Conservation (phyloP, 345 rosid genomes). For the Lenwebbia sp. region DNA sequence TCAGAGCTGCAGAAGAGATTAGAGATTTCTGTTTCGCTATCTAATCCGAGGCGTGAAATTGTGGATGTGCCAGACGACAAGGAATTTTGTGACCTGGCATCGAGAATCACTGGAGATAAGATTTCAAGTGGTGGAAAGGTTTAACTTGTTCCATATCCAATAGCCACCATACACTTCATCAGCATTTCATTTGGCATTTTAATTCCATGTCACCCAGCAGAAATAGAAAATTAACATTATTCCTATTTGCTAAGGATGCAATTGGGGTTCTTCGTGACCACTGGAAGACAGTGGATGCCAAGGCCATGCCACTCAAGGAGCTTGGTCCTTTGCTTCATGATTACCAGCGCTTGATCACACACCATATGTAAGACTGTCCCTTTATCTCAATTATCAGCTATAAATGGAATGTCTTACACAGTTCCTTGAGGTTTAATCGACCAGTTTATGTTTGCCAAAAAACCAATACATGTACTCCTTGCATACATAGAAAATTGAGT, state of each 20-base stretch:
- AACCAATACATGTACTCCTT: neutral
- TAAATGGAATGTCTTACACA: neutral
- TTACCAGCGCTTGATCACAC: constrained; percentile 62
- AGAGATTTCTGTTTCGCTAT: constrained; percentile 39
- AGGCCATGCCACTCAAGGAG: constrained; percentile 54
- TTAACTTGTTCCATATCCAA: constrained; percentile 5
- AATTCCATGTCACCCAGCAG: neutral
- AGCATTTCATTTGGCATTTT: neutral
- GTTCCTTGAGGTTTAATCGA: neutral
- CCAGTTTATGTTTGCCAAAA: neutral
- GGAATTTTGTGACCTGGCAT: constrained; percentile 67
- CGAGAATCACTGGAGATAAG: constrained; percentile 32
- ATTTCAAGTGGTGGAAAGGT: constrained; percentile 32
- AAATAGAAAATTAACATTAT: neutral
- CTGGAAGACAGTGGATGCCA: constrained; percentile 57
- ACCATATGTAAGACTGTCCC: constrained; percentile 40
- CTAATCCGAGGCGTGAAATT: constrained; percentile 30
- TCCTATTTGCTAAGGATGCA: constrained; percentile 24
- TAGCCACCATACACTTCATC: neutral
- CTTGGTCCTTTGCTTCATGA: constrained; percentile 82
- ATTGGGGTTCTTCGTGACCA: constrained; percentile 61
- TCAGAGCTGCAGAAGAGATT: constrained; percentile 54
- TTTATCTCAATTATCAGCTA: neutral
- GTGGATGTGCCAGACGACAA: constrained; percentile 60
- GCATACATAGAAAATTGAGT: neutral